Evolutionary conservation across 345 rosid genomes (phyloP).

Genomic region (Trapa bicornis): DNA sequence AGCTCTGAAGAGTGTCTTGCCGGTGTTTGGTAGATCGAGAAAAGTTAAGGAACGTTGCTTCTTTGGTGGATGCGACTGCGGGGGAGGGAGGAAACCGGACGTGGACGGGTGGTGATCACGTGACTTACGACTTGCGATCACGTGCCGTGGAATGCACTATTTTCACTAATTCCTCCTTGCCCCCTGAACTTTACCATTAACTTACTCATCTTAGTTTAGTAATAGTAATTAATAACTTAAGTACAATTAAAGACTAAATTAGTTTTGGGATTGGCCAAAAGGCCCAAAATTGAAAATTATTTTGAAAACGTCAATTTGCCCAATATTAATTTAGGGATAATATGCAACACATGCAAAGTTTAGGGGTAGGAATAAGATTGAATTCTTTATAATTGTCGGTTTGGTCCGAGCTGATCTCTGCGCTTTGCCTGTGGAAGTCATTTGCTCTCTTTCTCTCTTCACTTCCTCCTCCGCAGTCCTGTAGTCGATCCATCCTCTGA

Average conservation of each 20-base stretch:
- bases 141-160: not conserved
- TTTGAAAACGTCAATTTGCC: too few relatives aligned
- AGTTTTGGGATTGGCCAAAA: too few relatives aligned
- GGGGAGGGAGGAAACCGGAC: too few relatives aligned
- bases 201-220: too few relatives aligned
- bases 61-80: not conserved
- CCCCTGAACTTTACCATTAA: not conserved
- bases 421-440: not conserved
- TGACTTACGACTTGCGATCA: too few relatives aligned
- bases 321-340: not conserved
- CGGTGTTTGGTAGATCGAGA: not conserved
- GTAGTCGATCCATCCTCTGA: not conserved
- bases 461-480: too few relatives aligned
- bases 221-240: too few relatives aligned
- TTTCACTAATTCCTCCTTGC: not conserved
- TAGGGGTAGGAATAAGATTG: not conserved
- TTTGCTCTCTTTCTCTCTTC: not conserved
- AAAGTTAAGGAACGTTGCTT: not conserved
- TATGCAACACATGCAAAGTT: not conserved
- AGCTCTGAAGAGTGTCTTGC: not conserved
- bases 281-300: too few relatives aligned
- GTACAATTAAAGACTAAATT: too few relatives aligned
- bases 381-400: too few relatives aligned
- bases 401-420: not conserved
- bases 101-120: too few relatives aligned